These are phyloP conservation scores for Samsoniella hepiali DNA, from an alignment of 2,329 filamentous ascomycete genomes.

Conservation along the genomic window DNA sequence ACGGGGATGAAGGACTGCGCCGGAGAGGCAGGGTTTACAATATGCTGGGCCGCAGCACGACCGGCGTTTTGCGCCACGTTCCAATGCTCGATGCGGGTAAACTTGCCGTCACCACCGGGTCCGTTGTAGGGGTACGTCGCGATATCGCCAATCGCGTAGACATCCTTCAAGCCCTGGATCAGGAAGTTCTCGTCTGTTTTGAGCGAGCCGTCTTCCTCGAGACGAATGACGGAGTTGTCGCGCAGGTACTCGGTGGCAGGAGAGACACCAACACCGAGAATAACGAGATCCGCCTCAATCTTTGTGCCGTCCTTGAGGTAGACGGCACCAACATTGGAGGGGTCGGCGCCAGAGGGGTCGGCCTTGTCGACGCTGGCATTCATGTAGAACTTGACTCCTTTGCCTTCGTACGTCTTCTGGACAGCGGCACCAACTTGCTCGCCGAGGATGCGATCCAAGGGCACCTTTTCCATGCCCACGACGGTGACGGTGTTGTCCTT, in stretches of 20 bases:
- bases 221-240: conserved; percentile 63
- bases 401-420: conserved; percentile 74
- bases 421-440: conserved; percentile 76
- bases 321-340: conserved; percentile 74
- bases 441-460: conserved; percentile 84
- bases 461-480: conserved; percentile 81
- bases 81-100: conserved; percentile 93
- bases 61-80: conserved; percentile 95
- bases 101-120: conserved; percentile 71
- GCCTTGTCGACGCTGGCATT: conserved; percentile 79
- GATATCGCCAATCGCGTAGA: conserved; percentile 93
- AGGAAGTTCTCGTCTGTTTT: conserved; percentile 76
- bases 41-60: conserved; percentile 72
- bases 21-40: conserved; percentile 61
- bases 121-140: conserved; percentile 93
- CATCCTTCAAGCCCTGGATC: conserved; percentile 72
- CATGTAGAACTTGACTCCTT: conserved; percentile 86
- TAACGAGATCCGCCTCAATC: conserved; percentile 82
- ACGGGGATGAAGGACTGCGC: conserved; percentile 81
- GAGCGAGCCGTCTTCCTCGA: conserved; percentile 84
- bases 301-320: conserved; percentile 80
- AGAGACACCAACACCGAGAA: conserved; percentile 84
- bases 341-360: conserved; percentile 62
- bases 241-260: conserved; percentile 82
- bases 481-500: conserved; percentile 82